A percentile compares a stretch with the other conserved stretches of the same genome.
phyloP scores from a whole-genome alignment of 2,329 filamentous ascomycete genomes.

The Nothophoma quercina region DNA sequence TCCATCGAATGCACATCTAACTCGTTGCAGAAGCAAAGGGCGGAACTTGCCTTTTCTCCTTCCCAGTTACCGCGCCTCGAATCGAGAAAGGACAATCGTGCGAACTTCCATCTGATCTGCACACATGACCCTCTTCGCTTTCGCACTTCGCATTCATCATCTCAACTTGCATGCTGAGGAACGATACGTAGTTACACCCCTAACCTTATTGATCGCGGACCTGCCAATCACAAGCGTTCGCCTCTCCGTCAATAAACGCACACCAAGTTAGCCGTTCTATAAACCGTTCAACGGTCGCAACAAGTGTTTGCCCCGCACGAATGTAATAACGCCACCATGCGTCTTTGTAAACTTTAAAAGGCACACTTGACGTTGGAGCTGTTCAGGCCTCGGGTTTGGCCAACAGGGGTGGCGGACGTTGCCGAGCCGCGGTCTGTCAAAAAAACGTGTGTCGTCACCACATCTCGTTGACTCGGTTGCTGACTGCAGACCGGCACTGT shows the following conservation, averaged over 20 bases:
- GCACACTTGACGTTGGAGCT: slow-evolving; percentile 5
- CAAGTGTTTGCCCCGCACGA: slow-evolving; percentile 12
- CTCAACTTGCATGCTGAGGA: neutral
- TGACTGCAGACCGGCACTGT: neutral
- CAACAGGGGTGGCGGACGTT: slow-evolving; percentile 11
- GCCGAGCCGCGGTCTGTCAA: slow-evolving; percentile 13
- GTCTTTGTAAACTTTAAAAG: slow-evolving; percentile 13
- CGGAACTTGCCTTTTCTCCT: slow-evolving; percentile 14
- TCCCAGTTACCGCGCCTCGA: neutral
- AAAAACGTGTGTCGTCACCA: slow-evolving; percentile 3
- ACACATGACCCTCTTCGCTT: slow-evolving; percentile 1
- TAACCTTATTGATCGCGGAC: neutral
- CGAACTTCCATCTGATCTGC: neutral
- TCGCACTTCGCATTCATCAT: neutral
- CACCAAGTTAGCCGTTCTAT: slow-evolving; percentile 2
- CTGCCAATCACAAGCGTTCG: neutral
- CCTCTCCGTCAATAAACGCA: slow-evolving; percentile 1
- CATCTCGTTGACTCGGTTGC: neutral
- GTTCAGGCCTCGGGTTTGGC: slow-evolving; percentile 7
- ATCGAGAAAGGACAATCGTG: neutral
- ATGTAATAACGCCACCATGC: slow-evolving; percentile 3
- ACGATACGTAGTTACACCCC: neutral
- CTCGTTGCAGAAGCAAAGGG: neutral
- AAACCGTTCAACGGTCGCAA: slow-evolving; percentile 2
- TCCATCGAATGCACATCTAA: slow-evolving; percentile 1